Conservation (phyloP, 768 basidiomycete species). For the Phylloporus scabripes region DNA sequence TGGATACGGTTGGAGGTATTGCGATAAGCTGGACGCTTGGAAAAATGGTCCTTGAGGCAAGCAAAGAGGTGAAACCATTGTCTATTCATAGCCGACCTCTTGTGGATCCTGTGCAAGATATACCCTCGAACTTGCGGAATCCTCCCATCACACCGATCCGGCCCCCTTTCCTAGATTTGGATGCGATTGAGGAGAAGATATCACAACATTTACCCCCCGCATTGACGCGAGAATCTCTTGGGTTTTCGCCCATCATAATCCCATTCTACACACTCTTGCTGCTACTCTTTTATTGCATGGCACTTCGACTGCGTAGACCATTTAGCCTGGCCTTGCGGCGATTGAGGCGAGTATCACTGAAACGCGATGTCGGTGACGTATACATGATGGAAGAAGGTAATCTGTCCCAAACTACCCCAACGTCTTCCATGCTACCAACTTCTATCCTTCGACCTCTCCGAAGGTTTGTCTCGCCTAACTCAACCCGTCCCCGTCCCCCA, state of each 20-base stretch:
- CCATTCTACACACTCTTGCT: constrained; percentile 48
- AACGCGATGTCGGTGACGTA: constrained; percentile 21
- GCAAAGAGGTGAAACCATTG: constrained; percentile 66
- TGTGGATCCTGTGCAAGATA: constrained; percentile 68
- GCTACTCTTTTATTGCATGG: constrained; percentile 38
- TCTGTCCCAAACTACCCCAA: constrained; percentile 5
- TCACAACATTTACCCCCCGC: constrained; percentile 62
- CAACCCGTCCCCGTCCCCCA: constrained; percentile 20
- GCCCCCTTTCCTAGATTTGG: constrained; percentile 54
- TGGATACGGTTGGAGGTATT: constrained; percentile 88
- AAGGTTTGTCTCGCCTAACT: constrained; percentile 19
- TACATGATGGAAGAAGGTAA: constrained; percentile 48
- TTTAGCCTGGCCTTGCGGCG: constrained; percentile 41
- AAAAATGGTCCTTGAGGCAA: constrained; percentile 98
- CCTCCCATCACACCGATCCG: constrained; percentile 57
- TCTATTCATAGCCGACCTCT: constrained; percentile 47
- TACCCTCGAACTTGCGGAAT: constrained; percentile 44
- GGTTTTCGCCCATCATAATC: constrained; percentile 65
- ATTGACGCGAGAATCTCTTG: constrained; percentile 58
- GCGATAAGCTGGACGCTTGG: constrained; percentile 98
- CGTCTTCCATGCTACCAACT: constrained; percentile 16
- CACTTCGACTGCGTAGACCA: constrained; percentile 54
- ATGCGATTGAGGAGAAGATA: constrained; percentile 57
- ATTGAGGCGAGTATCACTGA: constrained; percentile 40
- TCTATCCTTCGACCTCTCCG: constrained; percentile 28